Conservation (phyloP, 2,329 filamentous ascomycete genomes). For the Pseudocercospora cruenta region DNA sequence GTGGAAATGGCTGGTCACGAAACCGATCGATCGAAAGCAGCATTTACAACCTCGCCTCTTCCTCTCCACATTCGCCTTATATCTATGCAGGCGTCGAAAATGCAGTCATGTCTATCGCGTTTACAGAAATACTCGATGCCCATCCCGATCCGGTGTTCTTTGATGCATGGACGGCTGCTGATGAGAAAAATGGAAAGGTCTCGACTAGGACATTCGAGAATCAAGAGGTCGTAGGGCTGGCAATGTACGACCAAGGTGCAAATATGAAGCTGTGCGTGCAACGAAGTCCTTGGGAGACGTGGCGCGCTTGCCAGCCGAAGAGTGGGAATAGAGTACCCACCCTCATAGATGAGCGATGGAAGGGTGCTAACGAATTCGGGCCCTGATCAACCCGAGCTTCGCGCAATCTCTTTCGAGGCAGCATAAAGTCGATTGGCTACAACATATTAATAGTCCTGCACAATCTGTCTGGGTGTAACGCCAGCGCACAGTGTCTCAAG, state of each 20-base stretch:
- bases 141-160: constrained; percentile 48
- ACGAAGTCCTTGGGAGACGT: constrained; percentile 38
- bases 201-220: constrained; percentile 17
- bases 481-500: too few species aligned
- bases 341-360: constrained; percentile 47
- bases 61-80: constrained; percentile 48
- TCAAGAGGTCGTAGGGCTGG: constrained; percentile 46
- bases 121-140: constrained; percentile 47
- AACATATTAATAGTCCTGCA: too few species aligned
- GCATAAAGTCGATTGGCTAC: too few species aligned
- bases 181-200: neutral
- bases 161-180: constrained; percentile 9
- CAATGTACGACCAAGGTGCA: constrained; percentile 52
- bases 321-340: constrained; percentile 17
- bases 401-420: too few species aligned
- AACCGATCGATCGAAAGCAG: constrained; percentile 41
- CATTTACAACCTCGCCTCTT: constrained; percentile 53
- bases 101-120: constrained; percentile 47
- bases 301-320: constrained; percentile 23
- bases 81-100: constrained; percentile 55
- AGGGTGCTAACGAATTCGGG: constrained; percentile 21
- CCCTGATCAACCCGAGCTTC: neutral
- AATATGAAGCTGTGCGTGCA: constrained; percentile 48
- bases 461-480: too few species aligned
- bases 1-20: constrained; percentile 31